These are phyloP conservation scores for Trypanosoma grayi DNA, from an alignment of 208 protist species.

Conservation along the genomic window DNA sequence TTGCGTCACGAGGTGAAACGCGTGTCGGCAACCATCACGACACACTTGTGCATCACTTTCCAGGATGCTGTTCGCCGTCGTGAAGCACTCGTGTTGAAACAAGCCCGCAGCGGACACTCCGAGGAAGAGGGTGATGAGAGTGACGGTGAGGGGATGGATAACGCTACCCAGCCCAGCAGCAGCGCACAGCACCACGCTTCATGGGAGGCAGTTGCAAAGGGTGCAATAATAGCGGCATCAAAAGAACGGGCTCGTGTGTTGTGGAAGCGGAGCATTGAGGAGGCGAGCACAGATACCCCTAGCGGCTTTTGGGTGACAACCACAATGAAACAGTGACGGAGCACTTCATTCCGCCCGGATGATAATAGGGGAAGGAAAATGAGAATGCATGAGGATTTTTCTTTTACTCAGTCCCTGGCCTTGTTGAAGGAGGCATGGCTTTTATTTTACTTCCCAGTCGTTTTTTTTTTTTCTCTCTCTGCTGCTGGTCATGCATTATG, in stretches of 20 bases:
- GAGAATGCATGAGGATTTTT: slow-evolving; percentile 11
- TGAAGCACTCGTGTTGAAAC: slow-evolving; percentile 75
- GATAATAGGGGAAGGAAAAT: slow-evolving; percentile 3
- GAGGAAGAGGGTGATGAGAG: slow-evolving; percentile 25
- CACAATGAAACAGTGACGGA: slow-evolving; percentile 34
- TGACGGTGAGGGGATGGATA: slow-evolving; percentile 29
- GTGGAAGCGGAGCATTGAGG: slow-evolving; percentile 71
- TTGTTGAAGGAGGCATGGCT: too few relatives aligned
- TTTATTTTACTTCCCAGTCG: too few relatives aligned
- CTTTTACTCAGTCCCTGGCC: too few relatives aligned
- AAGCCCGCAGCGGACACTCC: slow-evolving; percentile 34
- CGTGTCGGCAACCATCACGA: slow-evolving; percentile 62
- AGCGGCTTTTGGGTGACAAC: slow-evolving; percentile 83
- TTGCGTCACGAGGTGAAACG: slow-evolving; percentile 56
- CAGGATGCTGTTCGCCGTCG: slow-evolving; percentile 67
- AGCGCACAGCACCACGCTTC: slow-evolving; percentile 1
- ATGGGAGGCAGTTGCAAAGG: slow-evolving; percentile 47
- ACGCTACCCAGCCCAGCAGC: slow-evolving; percentile 11
- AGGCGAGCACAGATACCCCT: slow-evolving; percentile 31
- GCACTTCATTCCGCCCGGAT: background rate
- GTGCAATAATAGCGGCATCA: slow-evolving; percentile 43
- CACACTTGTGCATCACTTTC: slow-evolving; percentile 65
- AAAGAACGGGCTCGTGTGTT: slow-evolving; percentile 55
- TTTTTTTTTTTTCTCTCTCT: slow-evolving; percentile 14
- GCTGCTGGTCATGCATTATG: background rate